Percentiles rank a stretch among this genome's conserved stretches.
Conservation (phyloP, 75 land plant species). For the Selaginella moellendorffii region DNA sequence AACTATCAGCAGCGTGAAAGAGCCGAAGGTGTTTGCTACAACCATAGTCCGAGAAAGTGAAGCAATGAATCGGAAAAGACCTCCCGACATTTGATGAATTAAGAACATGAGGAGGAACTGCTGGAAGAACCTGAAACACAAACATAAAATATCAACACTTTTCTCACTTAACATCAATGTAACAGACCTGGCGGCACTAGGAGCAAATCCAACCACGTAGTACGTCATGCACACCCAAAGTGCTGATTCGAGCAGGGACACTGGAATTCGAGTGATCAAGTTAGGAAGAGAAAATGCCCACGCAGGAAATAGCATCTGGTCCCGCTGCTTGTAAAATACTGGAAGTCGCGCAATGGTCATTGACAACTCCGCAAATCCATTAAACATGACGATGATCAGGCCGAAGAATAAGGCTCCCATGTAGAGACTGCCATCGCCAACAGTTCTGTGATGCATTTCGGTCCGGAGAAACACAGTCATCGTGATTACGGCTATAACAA, state of each 20-base stretch:
- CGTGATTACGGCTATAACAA: neutral
- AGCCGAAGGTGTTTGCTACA: slow-evolving; percentile 10
- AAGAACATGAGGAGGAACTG: neutral
- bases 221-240: neutral
- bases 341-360: neutral
- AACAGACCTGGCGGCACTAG: neutral
- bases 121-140: slow-evolving; percentile 4
- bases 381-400: slow-evolving; percentile 3
- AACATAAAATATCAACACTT: too few relatives aligned
- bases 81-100: neutral
- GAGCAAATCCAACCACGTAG: slow-evolving; percentile 1
- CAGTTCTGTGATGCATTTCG: neutral
- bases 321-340: slow-evolving; percentile 7
- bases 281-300: neutral
- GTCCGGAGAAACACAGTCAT: slow-evolving; percentile 6
- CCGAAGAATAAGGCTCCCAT: slow-evolving; percentile 5
- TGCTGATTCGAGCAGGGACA: slow-evolving; percentile 4
- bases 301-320: slow-evolving; percentile 1
- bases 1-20: neutral
- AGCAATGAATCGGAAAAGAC: slow-evolving; percentile 3
- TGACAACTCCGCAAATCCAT: neutral
- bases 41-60: neutral
- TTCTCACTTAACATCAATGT: neutral
- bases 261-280: neutral
- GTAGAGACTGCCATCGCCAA: neutral